Conservation (phyloP, 441 rosid species). For the Macaranga tanarius region DNA sequence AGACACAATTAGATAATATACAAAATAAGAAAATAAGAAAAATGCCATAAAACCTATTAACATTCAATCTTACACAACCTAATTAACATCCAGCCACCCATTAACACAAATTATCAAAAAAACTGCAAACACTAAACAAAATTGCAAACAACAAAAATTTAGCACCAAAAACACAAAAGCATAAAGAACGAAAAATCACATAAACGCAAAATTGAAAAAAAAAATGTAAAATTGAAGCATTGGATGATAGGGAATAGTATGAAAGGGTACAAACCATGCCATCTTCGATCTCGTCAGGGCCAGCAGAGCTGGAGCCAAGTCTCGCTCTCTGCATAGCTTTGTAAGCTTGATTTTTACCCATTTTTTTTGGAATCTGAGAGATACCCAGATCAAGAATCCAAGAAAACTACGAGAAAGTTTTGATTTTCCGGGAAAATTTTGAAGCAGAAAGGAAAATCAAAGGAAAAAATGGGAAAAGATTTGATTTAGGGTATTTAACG, state of each 20-base stretch:
- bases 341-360: constrained; percentile 99
- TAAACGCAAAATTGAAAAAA: neutral
- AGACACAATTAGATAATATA: neutral
- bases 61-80: neutral
- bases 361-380: constrained; percentile 29
- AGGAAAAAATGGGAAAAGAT: neutral
- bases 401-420: neutral
- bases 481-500: constrained; percentile 28
- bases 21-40: neutral
- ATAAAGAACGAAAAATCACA: neutral
- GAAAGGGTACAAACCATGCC: constrained; percentile 99
- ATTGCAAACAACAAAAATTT: neutral
- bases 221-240: neutral
- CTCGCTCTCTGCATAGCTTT: constrained; percentile 97
- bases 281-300: constrained; percentile 83
- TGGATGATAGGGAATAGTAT: constrained; percentile 24
- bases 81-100: neutral
- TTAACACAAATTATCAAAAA: neutral
- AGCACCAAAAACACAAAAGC: neutral
- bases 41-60: neutral
- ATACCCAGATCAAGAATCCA: constrained; percentile 27
- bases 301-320: constrained; percentile 78
- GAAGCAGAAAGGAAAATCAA: constrained; percentile 14
- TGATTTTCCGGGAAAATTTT: constrained; percentile 1
- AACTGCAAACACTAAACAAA: constrained; percentile 9